Base-by-base conservation (phyloP, 306 rosid species). In the Vigna reflexopilosa region DNA sequence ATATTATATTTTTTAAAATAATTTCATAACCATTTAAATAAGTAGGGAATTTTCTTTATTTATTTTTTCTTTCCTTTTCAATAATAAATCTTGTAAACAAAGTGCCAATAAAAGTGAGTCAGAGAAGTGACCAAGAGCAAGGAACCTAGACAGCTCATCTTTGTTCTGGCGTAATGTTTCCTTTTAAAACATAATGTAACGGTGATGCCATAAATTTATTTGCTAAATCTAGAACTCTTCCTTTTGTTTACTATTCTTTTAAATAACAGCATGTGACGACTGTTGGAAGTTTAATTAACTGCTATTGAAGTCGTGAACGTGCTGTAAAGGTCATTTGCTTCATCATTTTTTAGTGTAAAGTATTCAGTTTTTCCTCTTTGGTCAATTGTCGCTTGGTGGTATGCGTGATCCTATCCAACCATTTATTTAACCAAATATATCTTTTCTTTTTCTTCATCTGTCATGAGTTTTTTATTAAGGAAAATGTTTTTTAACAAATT, bases 241-340 rank as follows among this genome's bases (percentile, higher is more conserved):
- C 71, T 38, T 17, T 7, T 63, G 5, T 65, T 40, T 19, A 10
- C 5, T 19, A 0, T 67, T 42, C 44, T 36, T 67, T 44, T n/a
- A 65, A 67, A 24, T 14, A 68, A 26, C 22, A 8, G 73, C 73
- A 68, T 67, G 73, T 67, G 73, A 68, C 7, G 44, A 15, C 14
- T 48, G 58, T 68, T 48, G 54, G 17, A 64, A 52, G 34, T 48
- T 68, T 56, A 13, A 44, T 44, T 9, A 1, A 44, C 48, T 66
- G 55, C 11, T 1, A 38, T 45, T 26, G 28, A 59, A 44, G 57
- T 42, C 44, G n/a, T 57, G 77, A 73, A 57, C 40, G 10, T 13
- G 62, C 26, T 42, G 70, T 70, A 58, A 78, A 70, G 64, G 63
- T 13, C 16, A 1, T 11, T 42, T 44, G 50, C 38, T 8, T 20